These are phyloP conservation scores for Vigna nakashimae DNA, from an alignment of 306 rosid genomes.

Conservation along the genomic window DNA sequence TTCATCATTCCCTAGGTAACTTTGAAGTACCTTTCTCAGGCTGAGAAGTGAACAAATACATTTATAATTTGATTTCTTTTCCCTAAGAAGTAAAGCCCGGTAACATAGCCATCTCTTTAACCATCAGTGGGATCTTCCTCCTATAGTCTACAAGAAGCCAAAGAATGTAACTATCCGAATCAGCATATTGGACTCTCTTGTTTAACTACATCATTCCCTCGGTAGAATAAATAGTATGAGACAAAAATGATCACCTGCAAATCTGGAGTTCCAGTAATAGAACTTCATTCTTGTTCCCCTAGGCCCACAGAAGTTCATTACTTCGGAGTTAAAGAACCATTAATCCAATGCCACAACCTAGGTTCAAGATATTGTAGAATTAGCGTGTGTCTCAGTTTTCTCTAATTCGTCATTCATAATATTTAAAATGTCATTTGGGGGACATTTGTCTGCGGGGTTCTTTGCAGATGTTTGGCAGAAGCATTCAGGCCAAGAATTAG, in stretches of 20 bases:
- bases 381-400: slow-evolving; percentile 48
- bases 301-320: slow-evolving; percentile 40
- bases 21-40: slow-evolving; percentile 30
- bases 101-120: slow-evolving; percentile 36
- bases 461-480: slow-evolving; percentile 79
- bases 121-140: slow-evolving; percentile 36
- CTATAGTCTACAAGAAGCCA: slow-evolving; percentile 41
- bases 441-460: slow-evolving; percentile 79
- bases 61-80: slow-evolving; percentile 6
- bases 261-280: slow-evolving; percentile 39
- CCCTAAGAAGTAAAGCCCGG: slow-evolving; percentile 23
- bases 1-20: slow-evolving; percentile 31
- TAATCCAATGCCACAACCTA: slow-evolving; percentile 38
- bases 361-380: slow-evolving; percentile 56
- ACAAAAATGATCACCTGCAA: slow-evolving; percentile 45
- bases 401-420: slow-evolving; percentile 56
- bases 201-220: slow-evolving; percentile 40
- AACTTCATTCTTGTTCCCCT: slow-evolving; percentile 44
- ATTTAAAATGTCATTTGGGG: slow-evolving; percentile 76
- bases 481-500: slow-evolving; percentile 99
- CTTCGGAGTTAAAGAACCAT: slow-evolving; percentile 40
- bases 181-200: slow-evolving; percentile 34
- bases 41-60: background rate
- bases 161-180: slow-evolving; percentile 36
- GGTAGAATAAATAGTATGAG: slow-evolving; percentile 17